These are phyloP conservation scores for Mangifera indica DNA, from an alignment of 345 rosid genomes.

Conservation along the genomic window DNA sequence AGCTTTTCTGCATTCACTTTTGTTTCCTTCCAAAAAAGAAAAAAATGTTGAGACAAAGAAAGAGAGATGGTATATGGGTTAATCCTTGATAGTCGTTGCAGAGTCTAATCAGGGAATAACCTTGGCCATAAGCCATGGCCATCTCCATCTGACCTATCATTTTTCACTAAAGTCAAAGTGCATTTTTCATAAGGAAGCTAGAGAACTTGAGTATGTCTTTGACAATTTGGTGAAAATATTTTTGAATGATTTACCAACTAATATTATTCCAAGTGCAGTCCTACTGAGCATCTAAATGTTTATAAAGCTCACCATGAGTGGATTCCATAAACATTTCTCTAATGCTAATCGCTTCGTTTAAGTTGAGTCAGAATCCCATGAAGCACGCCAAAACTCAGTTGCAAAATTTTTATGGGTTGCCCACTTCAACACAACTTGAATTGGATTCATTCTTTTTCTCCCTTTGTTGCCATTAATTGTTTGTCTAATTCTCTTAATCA, in stretches of 20 bases:
- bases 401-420: constrained; percentile 3
- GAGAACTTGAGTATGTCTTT: constrained; percentile 26
- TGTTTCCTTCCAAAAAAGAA: background rate
- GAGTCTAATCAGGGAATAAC: constrained; percentile 8
- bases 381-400: constrained; percentile 7
- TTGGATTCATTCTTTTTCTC: background rate
- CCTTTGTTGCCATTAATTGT: background rate
- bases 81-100: background rate
- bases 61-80: background rate
- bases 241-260: constrained; percentile 1
- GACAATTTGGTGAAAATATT: constrained; percentile 10
- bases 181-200: background rate
- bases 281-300: constrained; percentile 10
- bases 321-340: constrained; percentile 16
- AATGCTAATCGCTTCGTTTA: constrained; percentile 7
- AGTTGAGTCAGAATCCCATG: constrained; percentile 34
- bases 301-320: constrained; percentile 5
- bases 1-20: background rate
- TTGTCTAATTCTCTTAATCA: too few relatives aligned
- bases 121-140: background rate
- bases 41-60: background rate
- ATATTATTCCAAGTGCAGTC: constrained; percentile 18
- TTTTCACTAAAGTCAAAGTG: background rate
- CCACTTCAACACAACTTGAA: constrained; percentile 10
- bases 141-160: background rate